These are phyloP conservation scores for Tolypocladium cylindrosporum DNA, from an alignment of 2,329 filamentous ascomycete genomes.

Conservation along the genomic window DNA sequence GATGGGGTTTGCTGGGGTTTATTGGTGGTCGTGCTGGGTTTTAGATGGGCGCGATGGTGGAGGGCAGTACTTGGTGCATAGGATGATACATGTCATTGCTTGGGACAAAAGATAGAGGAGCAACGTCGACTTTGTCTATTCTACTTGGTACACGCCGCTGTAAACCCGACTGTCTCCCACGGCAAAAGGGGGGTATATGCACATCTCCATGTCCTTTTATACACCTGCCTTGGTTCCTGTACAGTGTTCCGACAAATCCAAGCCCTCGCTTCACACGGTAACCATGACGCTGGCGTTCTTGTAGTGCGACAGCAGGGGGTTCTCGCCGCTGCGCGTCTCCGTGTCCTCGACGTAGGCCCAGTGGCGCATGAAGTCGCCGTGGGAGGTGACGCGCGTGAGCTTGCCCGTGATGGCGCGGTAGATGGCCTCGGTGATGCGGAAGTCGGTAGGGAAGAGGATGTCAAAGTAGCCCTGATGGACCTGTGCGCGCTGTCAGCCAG, in stretches of 20 bases:
- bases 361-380: conserved; percentile 81
- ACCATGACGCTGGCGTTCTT: conserved; percentile 90
- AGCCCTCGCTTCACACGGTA: conserved; percentile 50
- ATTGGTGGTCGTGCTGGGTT: not conserved
- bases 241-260: not conserved
- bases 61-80: not conserved
- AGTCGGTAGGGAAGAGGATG: conserved; percentile 96
- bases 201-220: not conserved
- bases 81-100: not conserved
- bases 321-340: conserved; percentile 81
- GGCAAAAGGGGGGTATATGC: not conserved
- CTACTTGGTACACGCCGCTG: not conserved
- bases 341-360: conserved; percentile 92
- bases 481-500: conserved; percentile 28
- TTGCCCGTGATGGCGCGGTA: conserved; percentile 92
- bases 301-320: conserved; percentile 86
- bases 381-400: conserved; percentile 72
- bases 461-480: conserved; percentile 98
- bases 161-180: not conserved
- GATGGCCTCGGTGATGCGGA: conserved; percentile 78
- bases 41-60: not conserved
- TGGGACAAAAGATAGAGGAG: not conserved
- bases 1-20: not conserved
- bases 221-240: not conserved
- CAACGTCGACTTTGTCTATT: not conserved